These are phyloP conservation scores for Aeminium ludgeri DNA, from an alignment of 495 filamentous ascomycete genomes.

Conservation along the genomic window DNA sequence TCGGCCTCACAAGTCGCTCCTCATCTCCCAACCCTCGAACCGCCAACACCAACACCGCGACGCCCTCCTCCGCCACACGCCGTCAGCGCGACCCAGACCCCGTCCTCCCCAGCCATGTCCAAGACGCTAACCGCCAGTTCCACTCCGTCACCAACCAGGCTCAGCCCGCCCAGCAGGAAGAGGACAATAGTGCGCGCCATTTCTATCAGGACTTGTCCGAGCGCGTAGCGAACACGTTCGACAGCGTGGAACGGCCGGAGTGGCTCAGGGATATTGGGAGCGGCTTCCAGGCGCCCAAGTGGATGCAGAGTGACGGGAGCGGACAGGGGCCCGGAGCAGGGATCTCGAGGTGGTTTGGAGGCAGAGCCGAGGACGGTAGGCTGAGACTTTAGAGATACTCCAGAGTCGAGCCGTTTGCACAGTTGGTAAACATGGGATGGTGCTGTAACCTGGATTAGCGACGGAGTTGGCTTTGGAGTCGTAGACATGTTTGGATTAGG, in stretches of 20 bases:
- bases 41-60: constrained; percentile 4
- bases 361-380: constrained; percentile 34
- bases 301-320: constrained; percentile 51
- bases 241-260: constrained; percentile 61
- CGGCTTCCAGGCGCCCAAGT: constrained; percentile 56
- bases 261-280: constrained; percentile 55
- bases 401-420: too few species aligned
- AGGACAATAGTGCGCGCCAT: constrained; percentile 40
- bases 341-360: constrained; percentile 38
- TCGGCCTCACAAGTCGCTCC: constrained; percentile 33
- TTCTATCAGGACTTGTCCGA: constrained; percentile 74
- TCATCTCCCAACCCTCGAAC: constrained; percentile 18
- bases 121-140: constrained; percentile 12
- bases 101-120: background rate
- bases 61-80: background rate
- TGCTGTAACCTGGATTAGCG: too few species aligned
- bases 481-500: too few species aligned
- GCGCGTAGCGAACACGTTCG: constrained; percentile 78
- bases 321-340: constrained; percentile 25
- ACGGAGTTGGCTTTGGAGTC: too few species aligned
- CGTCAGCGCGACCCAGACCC: background rate
- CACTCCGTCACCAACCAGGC: constrained; percentile 14
- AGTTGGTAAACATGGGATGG: too few species aligned
- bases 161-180: constrained; percentile 33
- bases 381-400: constrained; percentile 26